Base-by-base conservation (phyloP, 768 basidiomycete genomes). In the Coprinopsis marcescibilis region DNA sequence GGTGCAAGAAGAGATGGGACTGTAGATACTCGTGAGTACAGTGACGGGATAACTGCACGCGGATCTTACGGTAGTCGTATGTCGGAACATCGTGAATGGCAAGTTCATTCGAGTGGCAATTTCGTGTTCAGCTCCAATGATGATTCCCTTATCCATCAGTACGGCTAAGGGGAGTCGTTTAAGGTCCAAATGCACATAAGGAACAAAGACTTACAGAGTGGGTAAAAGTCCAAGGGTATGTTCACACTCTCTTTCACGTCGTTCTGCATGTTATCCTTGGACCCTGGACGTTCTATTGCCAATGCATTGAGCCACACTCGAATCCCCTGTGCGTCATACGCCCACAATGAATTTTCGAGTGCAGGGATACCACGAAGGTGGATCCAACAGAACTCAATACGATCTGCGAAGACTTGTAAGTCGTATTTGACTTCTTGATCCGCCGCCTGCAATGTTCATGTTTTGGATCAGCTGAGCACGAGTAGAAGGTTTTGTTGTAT, bases 311-410 rank as follows among this genome's bases (percentile, higher is more conserved):
- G 70, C 96, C 96, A 99, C 13, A 98, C 83, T 24, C 92, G 72
- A 55, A 99, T 85, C 8, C 81, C 81, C 50, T 80, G 75, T 2
- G 93, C 95, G 53, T 97, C 95, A 62, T 90, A 99, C 1, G 85
- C 95, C 95, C 95, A 99, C 17, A 99, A 70, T 4, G 94, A 97
- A 66, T 99, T 99, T 61, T 98, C 95, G 38, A 99, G 68, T 2
- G 89, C 81, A 4, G 85, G 89, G 32, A 99, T 91, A 1, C 95
- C 95, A 30, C 87, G 81, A 34, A 99, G 72, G 70, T 97, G 95
- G 45, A 94, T 96, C 95, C 95, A 99, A 64, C 94, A 99, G 59
- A 96, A 93, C 60, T 99, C 95, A 53, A 98, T 89, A n/a, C 85
- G 80, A 51, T 96, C 91, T 0, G 95, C 92, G 35, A 99, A 84